Conservation (phyloP, 768 basidiomycete genomes). For the Russula lepida region DNA sequence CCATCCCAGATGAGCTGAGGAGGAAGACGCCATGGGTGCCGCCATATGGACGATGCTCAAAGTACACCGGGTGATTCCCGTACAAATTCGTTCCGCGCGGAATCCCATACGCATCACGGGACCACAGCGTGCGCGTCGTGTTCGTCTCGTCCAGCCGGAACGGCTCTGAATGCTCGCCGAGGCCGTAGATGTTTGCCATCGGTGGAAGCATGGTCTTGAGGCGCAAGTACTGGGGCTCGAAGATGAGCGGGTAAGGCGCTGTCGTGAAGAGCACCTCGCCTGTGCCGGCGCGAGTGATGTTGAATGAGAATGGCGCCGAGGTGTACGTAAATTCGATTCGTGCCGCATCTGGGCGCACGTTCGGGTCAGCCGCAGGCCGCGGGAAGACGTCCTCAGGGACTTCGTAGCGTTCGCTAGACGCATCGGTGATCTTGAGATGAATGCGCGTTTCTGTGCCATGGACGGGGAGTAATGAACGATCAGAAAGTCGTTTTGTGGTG, state of each 20-base stretch:
- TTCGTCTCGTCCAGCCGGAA: conserved; percentile 47
- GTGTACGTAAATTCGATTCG: conserved; percentile 55
- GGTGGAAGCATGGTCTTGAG: conserved; percentile 53
- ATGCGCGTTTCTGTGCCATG: conserved; percentile 41
- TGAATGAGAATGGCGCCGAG: conserved; percentile 51
- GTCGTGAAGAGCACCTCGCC: conserved; percentile 56
- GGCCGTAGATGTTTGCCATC: conserved; percentile 64
- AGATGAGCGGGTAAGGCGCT: conserved; percentile 52
- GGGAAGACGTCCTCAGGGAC: conserved; percentile 56
- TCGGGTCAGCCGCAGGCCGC: conserved; percentile 34
- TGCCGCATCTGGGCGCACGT: conserved; percentile 28
- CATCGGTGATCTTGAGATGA: conserved; percentile 55
- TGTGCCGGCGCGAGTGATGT: conserved; percentile 41
- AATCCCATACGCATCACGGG: conserved; percentile 54
- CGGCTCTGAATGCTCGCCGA: conserved; percentile 63
- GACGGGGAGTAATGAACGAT: not conserved
- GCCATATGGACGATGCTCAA: conserved; percentile 50
- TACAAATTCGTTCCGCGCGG: conserved; percentile 56
- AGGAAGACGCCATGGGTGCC: conserved; percentile 66
- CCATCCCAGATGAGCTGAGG: conserved; percentile 68
- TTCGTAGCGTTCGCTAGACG: conserved; percentile 44
- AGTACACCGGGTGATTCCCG: conserved; percentile 65
- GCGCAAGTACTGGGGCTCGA: conserved; percentile 69
- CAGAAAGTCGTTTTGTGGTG: not conserved
- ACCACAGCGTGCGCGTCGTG: conserved; percentile 49